Evolutionary conservation across 2,329 filamentous ascomycete genomes (phyloP), one percentile per base, ranked within the genome.

Genomic region (Aureobasidium zeae): DNA sequence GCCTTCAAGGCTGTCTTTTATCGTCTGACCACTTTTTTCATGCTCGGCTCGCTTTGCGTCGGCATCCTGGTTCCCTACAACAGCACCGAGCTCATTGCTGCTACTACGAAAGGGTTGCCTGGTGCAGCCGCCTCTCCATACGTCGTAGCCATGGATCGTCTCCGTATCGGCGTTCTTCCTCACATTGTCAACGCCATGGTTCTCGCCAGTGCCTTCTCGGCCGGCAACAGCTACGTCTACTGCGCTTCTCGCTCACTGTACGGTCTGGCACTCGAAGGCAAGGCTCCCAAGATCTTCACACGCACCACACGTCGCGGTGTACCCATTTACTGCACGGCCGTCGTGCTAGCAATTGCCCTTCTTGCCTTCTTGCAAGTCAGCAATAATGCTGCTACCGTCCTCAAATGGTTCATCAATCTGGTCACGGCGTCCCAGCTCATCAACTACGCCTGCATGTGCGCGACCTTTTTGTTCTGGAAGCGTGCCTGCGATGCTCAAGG

Each of bases 1-100:
- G 84, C 84, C 1, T 87, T 78, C 62, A 86, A 86, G 48, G 77
- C 81, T 36, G 83, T 88, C 1, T 87, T 88, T 60, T 87, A 84
- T 61, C 79, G 85, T 22, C 66, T 89, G 22, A 81, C 81, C 0
- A 66, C 74, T 2, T 88, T 89, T 60, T 88, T 87, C 63, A 73
- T 86, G 28, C 72, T 86, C 2, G 83, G 83, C 2, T 77, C 81
- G 0, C 69, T 91, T 2, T 77, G 74, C 15, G 78, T 86, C 4
- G 82, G 83, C 7, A 80, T 86, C 37, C 58, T 85, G 16, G 76
- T 88, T 26, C 73, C 86, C 2, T 82, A 81, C 59, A 71, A 85
- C 48, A 76, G 88, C 52, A 52, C 66, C 1, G 69, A 70, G 6
- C 70, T 89, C 50, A 70, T 63, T 2, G 70, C 69, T 36, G 81